Evolutionary conservation across 371 early-diverging fungal species (phyloP), one percentile per base, ranked within the genome.

Genomic region (Batkoa obscura): DNA sequence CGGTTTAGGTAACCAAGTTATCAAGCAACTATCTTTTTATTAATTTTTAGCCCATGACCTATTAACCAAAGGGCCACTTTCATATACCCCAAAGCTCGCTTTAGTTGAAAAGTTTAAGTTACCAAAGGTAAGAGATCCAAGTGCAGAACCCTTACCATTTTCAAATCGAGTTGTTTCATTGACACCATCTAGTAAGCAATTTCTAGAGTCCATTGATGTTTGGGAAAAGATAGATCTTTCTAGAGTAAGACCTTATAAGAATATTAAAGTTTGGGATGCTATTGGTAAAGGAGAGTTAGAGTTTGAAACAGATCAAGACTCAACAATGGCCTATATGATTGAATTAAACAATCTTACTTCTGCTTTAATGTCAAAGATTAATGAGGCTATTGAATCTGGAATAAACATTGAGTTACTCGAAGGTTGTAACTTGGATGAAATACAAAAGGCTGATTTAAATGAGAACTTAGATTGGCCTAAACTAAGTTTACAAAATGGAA

Each of bases 201-300:
- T 72, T 53, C 60, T 74, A 30, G 23, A 65, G 79, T 80, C 67
- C 15, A 70, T 81, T 46, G 84, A 80, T 3, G 76, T 75, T 2
- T 77, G 83, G 73, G 64, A 78, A 0, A 71, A 71, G 42, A 55
- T 87, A 61, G 65, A 67, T 15, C 51, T 54, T 0, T 66, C 67
- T 1, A 70, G 85, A 30, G 63, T 71, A 13, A 66, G 71, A 23
- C 74, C 78, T 3, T 84, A 78, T 57, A 60, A 71, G 13, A 66
- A 72, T 34, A 80, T 81, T 17, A 64, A 72, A 46, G 86, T 87
- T 3, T 87, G 85, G 86, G 87, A 88, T 67, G 84, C 79, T 15
- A 66, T 79, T 2, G 76, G 78, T 37, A 69, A 68, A 10, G 86
- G 84, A 13, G 58, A 65, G 34, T 72, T 86, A 41, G 63, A 68